Conservation (phyloP, 140 eudicot genomes). For the Artemisia princeps region DNA sequence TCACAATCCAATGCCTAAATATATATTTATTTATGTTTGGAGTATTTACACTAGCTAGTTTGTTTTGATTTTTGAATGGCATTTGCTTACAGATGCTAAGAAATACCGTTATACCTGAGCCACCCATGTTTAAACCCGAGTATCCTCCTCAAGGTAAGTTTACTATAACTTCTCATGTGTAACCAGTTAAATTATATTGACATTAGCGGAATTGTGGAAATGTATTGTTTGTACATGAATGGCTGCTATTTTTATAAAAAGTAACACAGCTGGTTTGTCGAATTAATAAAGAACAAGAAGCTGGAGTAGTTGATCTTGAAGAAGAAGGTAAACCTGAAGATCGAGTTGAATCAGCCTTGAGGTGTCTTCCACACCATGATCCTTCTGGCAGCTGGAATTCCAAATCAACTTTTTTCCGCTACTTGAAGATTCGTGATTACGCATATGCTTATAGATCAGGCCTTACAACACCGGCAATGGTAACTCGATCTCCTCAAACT, state of each 20-base stretch:
- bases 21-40: no score
- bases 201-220: no score
- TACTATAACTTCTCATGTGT: no score
- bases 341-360: conserved; percentile 55
- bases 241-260: neutral
- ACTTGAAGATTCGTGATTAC: conserved; percentile 86
- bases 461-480: conserved; percentile 61
- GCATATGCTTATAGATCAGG: conserved; percentile 59
- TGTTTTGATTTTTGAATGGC: no score
- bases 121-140: conserved; percentile 83
- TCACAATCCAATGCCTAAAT: no score
- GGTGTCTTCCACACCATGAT: conserved; percentile 59
- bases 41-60: neutral
- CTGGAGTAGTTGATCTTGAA: conserved; percentile 44
- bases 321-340: conserved; percentile 60
- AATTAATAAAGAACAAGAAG: conserved; percentile 44
- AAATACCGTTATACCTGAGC: conserved; percentile 71
- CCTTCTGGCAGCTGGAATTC: conserved; percentile 42
- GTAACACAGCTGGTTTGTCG: neutral
- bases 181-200: no score
- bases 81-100: conserved; percentile 44
- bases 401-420: conserved; percentile 37
- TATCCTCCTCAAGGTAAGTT: conserved; percentile 71
- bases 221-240: no score
- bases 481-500: conserved; percentile 13